Evolutionary conservation across 164 flowering plant species (phyloP), one percentile per base, ranked within the genome.

Genomic region (Protea cynaroides): DNA sequence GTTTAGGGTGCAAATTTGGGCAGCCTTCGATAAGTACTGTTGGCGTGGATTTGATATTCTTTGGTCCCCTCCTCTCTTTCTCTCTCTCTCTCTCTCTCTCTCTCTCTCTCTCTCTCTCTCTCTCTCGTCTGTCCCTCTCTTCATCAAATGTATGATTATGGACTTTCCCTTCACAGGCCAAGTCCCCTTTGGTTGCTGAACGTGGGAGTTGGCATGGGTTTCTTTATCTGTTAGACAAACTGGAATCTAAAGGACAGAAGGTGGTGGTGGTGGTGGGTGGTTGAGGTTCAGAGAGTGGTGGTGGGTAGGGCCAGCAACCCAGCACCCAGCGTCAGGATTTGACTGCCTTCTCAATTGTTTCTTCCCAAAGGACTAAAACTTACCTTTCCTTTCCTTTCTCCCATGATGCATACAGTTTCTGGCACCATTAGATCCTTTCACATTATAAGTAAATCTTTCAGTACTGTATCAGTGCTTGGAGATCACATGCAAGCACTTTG

Each of bases 1-100:
- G 71, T 72, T 71, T 25, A 46, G 71, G 72, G 66, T 67, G 70
- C 72, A 72, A 72, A 56, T 69, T 22, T 65, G 74, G 74, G 66
- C 76, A 76, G 76, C 64, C 70, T 74, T 65, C 68, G 75, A 70
- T 71, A 72, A 67, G 69, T 62, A 69, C 60, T 56, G 72, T 59
- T 74, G 72, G 73, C 61, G 60, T 72, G 78, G 71, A 71, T 60
- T 75, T 68, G 72, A 74, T n/a, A n/a, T 79, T 72, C 74, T 74
- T 68, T 74, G 78, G 76, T 73, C 76, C 76, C 71, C 71, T 51
- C 14, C 25, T 51, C 14, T 19, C 59, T 21, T 15, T 60, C 53
- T 62, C 46, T 47, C 52, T 61, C 54, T 21, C 8, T n/a, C 53
- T 47, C 47, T 53, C 51, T 14, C 52, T 15, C 52, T 6, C 18